A percentile compares a stretch with the other conserved stretches of the same genome.
Conservation (phyloP, 495 filamentous ascomycete genomes). For the Talaromyces borbonicus region DNA sequence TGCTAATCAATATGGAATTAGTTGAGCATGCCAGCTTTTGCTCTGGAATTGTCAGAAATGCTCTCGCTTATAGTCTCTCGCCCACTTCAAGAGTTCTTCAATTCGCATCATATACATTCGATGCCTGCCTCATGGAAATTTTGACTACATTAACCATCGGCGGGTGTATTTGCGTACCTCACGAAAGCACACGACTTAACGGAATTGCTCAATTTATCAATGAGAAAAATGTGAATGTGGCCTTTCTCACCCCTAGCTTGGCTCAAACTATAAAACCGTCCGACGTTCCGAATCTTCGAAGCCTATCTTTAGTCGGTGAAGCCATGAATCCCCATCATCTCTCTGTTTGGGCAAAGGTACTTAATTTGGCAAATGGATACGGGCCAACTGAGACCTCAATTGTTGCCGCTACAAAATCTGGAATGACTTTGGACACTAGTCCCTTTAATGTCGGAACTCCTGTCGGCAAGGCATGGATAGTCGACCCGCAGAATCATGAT, state of each 20-base stretch:
- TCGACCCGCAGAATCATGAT: constrained; percentile 38
- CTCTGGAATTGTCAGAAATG: constrained; percentile 7
- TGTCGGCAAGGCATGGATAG: constrained; percentile 34
- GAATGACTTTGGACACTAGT: constrained; percentile 6
- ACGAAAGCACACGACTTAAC: constrained; percentile 25
- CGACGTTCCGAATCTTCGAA: constrained; percentile 23
- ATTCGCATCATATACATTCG: constrained; percentile 36
- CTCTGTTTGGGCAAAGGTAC: constrained; percentile 33
- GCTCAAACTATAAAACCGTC: constrained; percentile 24
- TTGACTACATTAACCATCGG: constrained; percentile 31
- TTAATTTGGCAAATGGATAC: constrained; percentile 31
- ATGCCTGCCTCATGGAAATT: constrained; percentile 30
- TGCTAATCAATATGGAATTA: background rate
- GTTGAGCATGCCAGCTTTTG: constrained; percentile 9
- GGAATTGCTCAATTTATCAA: constrained; percentile 27
- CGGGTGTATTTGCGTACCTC: constrained; percentile 35
- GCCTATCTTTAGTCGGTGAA: constrained; percentile 31
- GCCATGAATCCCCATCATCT: constrained; percentile 30
- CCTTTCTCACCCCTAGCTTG: constrained; percentile 32
- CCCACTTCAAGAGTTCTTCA: constrained; percentile 25
- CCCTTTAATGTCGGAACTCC: constrained; percentile 13
- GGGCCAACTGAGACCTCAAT: constrained; percentile 33
- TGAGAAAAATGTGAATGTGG: constrained; percentile 23
- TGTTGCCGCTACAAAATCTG: constrained; percentile 15
- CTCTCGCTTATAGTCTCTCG: constrained; percentile 4